Percentiles rank a stretch among this genome's conserved stretches.
Conservation (phyloP, 2,329 filamentous ascomycete species). For the Cercospora citrullina region DNA sequence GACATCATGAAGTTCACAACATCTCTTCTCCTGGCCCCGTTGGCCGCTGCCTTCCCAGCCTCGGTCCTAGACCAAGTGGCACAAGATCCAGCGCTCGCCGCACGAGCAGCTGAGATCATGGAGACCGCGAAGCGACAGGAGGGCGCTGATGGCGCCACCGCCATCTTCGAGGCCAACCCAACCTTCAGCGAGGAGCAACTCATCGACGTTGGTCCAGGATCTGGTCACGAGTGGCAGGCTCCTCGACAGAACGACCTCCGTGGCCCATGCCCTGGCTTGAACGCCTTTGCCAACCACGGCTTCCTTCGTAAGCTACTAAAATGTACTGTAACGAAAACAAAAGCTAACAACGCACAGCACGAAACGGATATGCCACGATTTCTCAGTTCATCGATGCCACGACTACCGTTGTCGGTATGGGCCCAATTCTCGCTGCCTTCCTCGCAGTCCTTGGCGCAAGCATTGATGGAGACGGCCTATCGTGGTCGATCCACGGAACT, state of each 20-base stretch:
- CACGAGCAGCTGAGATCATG: slow-evolving; percentile 19
- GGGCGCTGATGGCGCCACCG: slow-evolving; percentile 26
- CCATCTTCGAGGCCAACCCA: slow-evolving; percentile 31
- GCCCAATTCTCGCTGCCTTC: slow-evolving; percentile 32
- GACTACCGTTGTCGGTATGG: slow-evolving; percentile 39
- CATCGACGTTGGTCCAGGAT: slow-evolving; percentile 31
- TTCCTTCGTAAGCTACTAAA: background rate
- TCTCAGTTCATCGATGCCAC: slow-evolving; percentile 35
- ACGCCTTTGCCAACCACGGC: slow-evolving; percentile 34
- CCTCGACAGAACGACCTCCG: slow-evolving; percentile 36
- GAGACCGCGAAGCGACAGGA: slow-evolving; percentile 27
- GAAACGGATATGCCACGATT: slow-evolving; percentile 38
- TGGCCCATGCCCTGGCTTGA: slow-evolving; percentile 38
- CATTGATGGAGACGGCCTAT: slow-evolving; percentile 21
- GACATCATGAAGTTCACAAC: slow-evolving; percentile 16
- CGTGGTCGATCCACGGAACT: slow-evolving; percentile 28
- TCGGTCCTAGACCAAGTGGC: slow-evolving; percentile 15
- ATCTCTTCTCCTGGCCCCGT: slow-evolving; percentile 11
- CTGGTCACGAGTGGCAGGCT: slow-evolving; percentile 33
- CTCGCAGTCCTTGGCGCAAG: slow-evolving; percentile 22
- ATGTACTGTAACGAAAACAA: too few species aligned
- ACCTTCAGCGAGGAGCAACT: slow-evolving; percentile 35
- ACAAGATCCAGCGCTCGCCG: slow-evolving; percentile 16
- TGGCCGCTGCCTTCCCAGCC: slow-evolving; percentile 22
- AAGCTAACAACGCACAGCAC: background rate